Evolutionary conservation across 1,139 yeast genomes (phyloP).

Genomic region (Geotrichum aggregatum): DNA sequence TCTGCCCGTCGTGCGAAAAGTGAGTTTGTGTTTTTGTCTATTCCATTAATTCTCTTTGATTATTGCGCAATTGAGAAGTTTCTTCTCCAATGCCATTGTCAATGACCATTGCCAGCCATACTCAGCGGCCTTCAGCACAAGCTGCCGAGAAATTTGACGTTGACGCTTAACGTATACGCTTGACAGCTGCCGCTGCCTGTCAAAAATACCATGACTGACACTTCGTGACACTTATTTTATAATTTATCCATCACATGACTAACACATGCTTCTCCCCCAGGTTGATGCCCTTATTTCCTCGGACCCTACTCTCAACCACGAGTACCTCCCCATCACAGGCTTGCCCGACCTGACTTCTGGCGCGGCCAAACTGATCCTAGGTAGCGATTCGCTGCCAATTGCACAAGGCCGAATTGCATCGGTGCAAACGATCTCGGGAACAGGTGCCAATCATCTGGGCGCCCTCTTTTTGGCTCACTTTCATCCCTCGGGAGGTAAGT

Average conservation of each 20-base stretch:
- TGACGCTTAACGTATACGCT: too few species aligned
- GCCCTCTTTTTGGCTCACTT: constrained; percentile 62
- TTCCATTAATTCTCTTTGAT: too few species aligned
- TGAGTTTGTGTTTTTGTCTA: too few species aligned
- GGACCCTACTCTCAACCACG: constrained; percentile 76
- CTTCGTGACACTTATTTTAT: not conserved
- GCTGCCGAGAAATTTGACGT: too few species aligned
- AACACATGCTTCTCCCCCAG: constrained; percentile 11
- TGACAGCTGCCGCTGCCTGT: too few species aligned
- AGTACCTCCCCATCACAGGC: constrained; percentile 86
- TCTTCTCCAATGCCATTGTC: too few species aligned
- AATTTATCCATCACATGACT: constrained; percentile 8
- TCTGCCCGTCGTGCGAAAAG: constrained; percentile 74
- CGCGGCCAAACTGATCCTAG: constrained; percentile 75
- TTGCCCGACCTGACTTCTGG: constrained; percentile 61
- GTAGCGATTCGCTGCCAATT: constrained; percentile 56
- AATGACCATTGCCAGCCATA: not conserved
- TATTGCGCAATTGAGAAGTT: not conserved
- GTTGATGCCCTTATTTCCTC: constrained; percentile 50
- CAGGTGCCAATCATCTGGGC: constrained; percentile 91
- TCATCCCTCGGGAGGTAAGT: constrained; percentile 35
- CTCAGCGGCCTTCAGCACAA: too few species aligned
- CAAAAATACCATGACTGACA: too few species aligned
- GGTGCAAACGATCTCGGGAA: constrained; percentile 87
- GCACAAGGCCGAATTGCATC: constrained; percentile 56